Evolutionary conservation across 176 grass and related monocot genomes (phyloP).

Genomic region (Triticum dicoccoides): DNA sequence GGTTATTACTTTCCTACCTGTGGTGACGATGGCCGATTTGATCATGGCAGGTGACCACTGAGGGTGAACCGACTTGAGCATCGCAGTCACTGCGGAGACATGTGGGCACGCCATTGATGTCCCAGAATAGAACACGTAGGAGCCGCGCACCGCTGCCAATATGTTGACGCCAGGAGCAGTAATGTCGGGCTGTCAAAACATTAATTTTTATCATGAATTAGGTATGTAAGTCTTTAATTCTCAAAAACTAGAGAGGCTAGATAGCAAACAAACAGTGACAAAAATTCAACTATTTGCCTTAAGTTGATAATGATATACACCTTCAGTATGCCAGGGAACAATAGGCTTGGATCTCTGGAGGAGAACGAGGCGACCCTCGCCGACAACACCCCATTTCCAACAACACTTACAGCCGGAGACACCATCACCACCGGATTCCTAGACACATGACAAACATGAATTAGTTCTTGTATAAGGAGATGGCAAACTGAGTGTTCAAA

Average conservation of each 20-base stretch:
- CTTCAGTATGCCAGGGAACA: neutral
- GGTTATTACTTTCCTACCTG: neutral
- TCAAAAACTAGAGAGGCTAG: neutral
- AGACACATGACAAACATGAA: neutral
- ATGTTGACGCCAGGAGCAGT: conserved; percentile 22
- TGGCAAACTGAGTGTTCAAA: neutral
- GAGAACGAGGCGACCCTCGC: neutral
- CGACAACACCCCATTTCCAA: neutral
- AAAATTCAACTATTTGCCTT: neutral
- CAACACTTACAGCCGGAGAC: neutral
- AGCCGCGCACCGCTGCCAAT: neutral
- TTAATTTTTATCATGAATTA: neutral
- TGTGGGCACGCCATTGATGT: conserved; percentile 1
- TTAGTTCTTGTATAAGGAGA: neutral
- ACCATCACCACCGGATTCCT: neutral
- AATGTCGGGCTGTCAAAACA: conserved; percentile 7
- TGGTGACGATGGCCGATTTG: neutral
- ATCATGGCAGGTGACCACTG: neutral
- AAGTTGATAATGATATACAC: neutral
- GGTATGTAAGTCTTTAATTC: no score
- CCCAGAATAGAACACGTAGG: neutral
- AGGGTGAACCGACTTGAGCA: conserved; percentile 28
- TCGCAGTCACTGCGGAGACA: neutral
- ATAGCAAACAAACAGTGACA: neutral
- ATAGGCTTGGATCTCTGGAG: neutral